Evolutionary conservation across 352 stramenopile genomes (phyloP), one percentile per base, ranked within the genome.

Genomic region (Phytophthora agathidicida): DNA sequence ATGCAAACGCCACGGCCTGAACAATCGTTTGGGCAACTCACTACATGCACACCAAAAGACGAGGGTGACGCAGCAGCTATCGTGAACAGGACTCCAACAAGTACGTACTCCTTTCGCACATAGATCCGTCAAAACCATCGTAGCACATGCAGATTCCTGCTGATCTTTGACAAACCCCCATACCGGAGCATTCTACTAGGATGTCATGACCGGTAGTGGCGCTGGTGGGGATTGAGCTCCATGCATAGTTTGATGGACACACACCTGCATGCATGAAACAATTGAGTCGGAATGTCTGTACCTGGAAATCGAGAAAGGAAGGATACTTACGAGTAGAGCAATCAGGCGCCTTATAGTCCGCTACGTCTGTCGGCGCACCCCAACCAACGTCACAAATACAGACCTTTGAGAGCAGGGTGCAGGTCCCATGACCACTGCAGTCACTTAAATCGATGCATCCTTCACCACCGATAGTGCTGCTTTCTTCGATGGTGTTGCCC

Each of bases 171-270:
- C 93, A 98, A 2, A 77, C 60, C 0, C 92, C 92, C 61, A 91
- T 88, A n/a, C 87, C 88, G 2, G 87, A 95, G 58, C 92, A 98
- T 68, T 98, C 92, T 35, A 83, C 68, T 5, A 84, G 19, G 0
- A 66, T 31, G 9, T 75, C 33, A 43, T 91, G 83, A 8, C 58
- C 71, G 19, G 73, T 84, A 5, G 44, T 61, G 2, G 60, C 37
- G 24, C 60, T 45, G 1, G 45, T 76, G 3, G 79, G 80, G 31
- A 91, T 68, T 16, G 64, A 71, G 26, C 58, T 84, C 83, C 83
- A 93, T 14, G 71, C 75, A 23, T 70, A 73, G 5, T 78, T 68
- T 6, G 73, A 61, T 14, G 80, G 75, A 55, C 83, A 91, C 6
- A 84, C 73, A 17, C 78, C 82, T 86, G 58, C 20, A 52, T 59